Base-by-base conservation (phyloP, 192 early-diverging fungal genomes). In the Coemansia sp. region DNA sequence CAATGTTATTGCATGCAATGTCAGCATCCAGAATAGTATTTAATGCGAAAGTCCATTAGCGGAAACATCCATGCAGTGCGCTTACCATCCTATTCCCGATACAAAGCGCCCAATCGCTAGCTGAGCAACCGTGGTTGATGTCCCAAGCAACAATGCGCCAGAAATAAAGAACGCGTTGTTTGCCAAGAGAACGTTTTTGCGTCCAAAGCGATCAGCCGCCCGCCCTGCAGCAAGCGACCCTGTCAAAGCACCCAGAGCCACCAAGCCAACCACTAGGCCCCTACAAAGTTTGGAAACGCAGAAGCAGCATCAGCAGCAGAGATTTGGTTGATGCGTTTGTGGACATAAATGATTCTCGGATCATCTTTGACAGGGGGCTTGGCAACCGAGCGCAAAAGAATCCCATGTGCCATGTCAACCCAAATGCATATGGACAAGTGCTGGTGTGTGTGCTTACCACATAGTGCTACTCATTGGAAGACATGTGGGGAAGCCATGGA, bases 21-120 rank as follows among this genome's bases (percentile, higher is more conserved):
- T n/a, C n/a, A n/a, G n/a, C n/a, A n/a, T n/a, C n/a, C n/a, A n/a
- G n/a, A n/a, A n/a, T n/a, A n/a, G n/a, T n/a, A n/a, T n/a, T n/a
- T n/a, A n/a, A n/a, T n/a, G n/a, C n/a, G n/a, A n/a, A n/a, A n/a
- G n/a, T n/a, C n/a, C n/a, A n/a, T n/a, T n/a, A n/a, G n/a, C n/a
- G n/a, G n/a, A n/a, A n/a, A n/a, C n/a, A n/a, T n/a, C n/a, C n/a
- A n/a, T n/a, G n/a, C 34, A 35, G 34, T 49, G 15, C 5, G 36
- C 65, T 60, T 64, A 61, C 72, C 72, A 81, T 10, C 82, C 86
- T 38, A 90, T 65, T 18, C 92, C 92, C 4, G 79, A 72, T 17
- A 89, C 32, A 48, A 90, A 74, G 42, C 92, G 86, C 10, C 89
- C 91, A 22, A 85, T 36, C 45, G 79, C 77, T 46, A 90, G 80